phyloP scores from a whole-genome alignment of 495 filamentous ascomycete species.

The Tuber borchii region DNA sequence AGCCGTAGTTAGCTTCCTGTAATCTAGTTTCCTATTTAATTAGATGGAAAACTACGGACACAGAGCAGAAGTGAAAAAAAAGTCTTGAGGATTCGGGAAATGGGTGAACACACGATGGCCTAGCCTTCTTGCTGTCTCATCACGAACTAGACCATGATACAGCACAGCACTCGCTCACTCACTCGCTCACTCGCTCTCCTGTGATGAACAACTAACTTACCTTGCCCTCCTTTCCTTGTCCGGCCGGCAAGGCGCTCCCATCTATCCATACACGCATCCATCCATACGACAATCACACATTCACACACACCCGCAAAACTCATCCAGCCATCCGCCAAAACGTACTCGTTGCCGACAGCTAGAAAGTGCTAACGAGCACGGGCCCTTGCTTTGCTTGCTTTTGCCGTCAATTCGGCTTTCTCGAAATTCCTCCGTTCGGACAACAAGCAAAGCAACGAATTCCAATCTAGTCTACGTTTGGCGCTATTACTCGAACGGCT shows the following conservation, averaged over 20 bases:
- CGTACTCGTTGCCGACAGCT: not conserved
- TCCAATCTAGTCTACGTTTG: not conserved
- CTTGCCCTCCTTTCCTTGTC: not conserved
- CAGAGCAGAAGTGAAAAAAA: not conserved
- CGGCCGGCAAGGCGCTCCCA: not conserved
- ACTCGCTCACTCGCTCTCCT: not conserved
- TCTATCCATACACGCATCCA: not conserved
- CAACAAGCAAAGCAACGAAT: not conserved
- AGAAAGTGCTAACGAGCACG: slow-evolving; percentile 1
- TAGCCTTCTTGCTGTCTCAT: not conserved
- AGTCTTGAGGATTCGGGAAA: not conserved
- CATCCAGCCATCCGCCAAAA: not conserved
- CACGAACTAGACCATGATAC: not conserved
- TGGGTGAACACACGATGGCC: not conserved
- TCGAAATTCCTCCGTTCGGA: not conserved
- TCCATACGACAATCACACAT: not conserved
- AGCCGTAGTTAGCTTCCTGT: not conserved
- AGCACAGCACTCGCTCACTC: not conserved
- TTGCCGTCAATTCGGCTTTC: not conserved
- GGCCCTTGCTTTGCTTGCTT: not conserved
- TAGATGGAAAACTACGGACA: not conserved
- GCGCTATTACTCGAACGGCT: not conserved
- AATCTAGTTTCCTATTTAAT: not conserved
- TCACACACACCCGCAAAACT: not conserved
- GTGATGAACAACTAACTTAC: not conserved